phyloP scores from a whole-genome alignment of 352 stramenopile species.

The Globisporangium polare region DNA sequence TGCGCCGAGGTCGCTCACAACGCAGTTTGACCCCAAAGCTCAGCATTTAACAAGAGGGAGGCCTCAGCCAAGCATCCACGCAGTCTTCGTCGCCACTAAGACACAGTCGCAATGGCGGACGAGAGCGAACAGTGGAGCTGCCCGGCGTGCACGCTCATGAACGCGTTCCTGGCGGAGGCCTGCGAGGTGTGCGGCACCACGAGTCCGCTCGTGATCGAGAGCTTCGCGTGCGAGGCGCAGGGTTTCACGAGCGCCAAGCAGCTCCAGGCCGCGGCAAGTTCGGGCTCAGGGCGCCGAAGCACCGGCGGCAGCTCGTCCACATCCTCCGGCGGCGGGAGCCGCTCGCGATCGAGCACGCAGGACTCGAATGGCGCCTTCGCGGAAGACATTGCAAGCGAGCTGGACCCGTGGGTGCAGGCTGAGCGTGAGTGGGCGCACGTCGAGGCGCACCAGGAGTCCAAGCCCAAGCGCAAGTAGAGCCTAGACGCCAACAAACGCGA shows the following conservation, averaged over 20 bases:
- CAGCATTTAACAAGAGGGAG: background rate
- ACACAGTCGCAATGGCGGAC: slow-evolving; percentile 17
- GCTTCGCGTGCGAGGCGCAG: slow-evolving; percentile 46
- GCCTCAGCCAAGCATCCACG: no score
- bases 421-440: slow-evolving; percentile 68
- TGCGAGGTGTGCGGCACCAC: slow-evolving; percentile 67
- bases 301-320: background rate
- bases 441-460: slow-evolving; percentile 46
- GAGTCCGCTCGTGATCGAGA: slow-evolving; percentile 61
- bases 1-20: background rate
- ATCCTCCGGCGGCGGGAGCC: background rate
- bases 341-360: slow-evolving; percentile 30
- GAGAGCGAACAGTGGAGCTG: slow-evolving; percentile 46
- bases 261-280: background rate
- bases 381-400: slow-evolving; percentile 28
- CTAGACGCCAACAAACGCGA: no score
- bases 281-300: background rate
- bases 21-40: background rate
- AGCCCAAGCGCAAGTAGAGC: slow-evolving; percentile 5
- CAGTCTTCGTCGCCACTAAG: background rate
- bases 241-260: background rate
- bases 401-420: slow-evolving; percentile 61
- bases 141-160: slow-evolving; percentile 52
- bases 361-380: slow-evolving; percentile 31
- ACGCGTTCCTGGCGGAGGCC: slow-evolving; percentile 45